Evolutionary conservation across 345 rosid species (phyloP), one percentile per base, ranked within the genome.

Genomic region (Arabis alpina): DNA sequence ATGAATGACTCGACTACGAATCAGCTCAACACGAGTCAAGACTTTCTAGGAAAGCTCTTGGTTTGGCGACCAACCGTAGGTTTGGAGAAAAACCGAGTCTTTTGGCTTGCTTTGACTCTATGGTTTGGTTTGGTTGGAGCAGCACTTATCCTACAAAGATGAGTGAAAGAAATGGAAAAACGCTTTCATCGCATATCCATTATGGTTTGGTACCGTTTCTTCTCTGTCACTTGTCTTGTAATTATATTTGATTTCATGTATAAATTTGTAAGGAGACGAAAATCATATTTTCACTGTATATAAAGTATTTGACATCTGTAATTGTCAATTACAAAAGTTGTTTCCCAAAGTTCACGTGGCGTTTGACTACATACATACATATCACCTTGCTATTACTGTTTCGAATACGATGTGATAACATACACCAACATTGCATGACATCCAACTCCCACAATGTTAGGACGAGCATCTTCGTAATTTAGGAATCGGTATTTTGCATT

Each of bases 101-200:
- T 93, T 59, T 93, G 97, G 98, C 72, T 85, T 34, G 85, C 86
- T 53, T 77, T 93, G 80, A 79, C 94, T 4, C 50, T 91, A 9
- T 90, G 98, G 98, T 64, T 93, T 16, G 87, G 88, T 50, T 83
- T 93, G 81, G 96, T 93, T 52, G 96, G 93, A 56, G 91, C 97
- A 49, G 96, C 98, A 14, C 74, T 93, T 52, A 5, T 90, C 61
- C 80, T 87, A 43, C 97, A 90, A 76, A 75, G 80, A 72, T 90
- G 80, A 93, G 71, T 52, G 23, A 12, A 15, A 34, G 27, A 28
- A 2, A 49, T 30, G 52, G 5, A 8, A 10, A 63, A 47, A 54
- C 13, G 11, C 23, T 40, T 34, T 34, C 25, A 15, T 44, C 10
- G 7, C n/a, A 19, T 47, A 45, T 43, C 50, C 12, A 7, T 52